Conservation (phyloP, 1,284 basidiomycete species). For the Boletus calvinii region DNA sequence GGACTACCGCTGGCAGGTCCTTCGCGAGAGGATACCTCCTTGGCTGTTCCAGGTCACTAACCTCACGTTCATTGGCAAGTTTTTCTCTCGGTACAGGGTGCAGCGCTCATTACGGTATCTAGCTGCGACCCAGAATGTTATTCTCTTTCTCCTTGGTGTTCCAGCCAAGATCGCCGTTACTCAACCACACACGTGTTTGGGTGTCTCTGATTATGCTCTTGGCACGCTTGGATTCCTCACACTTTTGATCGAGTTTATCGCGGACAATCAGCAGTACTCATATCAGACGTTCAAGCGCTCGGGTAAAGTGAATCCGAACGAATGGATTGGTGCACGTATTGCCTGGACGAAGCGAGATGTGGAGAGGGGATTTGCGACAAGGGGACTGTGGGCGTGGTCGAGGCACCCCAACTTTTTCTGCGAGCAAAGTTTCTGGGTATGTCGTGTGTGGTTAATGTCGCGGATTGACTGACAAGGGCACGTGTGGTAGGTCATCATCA, state of each 20-base stretch:
- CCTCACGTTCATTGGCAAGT: conserved; percentile 73
- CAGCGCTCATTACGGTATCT: conserved; percentile 1
- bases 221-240: conserved; percentile 57
- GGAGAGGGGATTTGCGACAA: conserved; percentile 81
- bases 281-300: conserved; percentile 81
- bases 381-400: conserved; percentile 82
- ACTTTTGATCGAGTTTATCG: conserved; percentile 70
- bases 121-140: conserved; percentile 76
- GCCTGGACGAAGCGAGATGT: conserved; percentile 67
- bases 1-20: conserved; percentile 89
- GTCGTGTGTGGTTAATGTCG: conserved; percentile 16
- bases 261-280: conserved; percentile 90
- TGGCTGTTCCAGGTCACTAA: conserved; percentile 81
- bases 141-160: conserved; percentile 73
- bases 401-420: conserved; percentile 92
- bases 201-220: conserved; percentile 66
- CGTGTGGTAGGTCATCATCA: conserved; percentile 57
- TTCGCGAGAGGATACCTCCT: conserved; percentile 65
- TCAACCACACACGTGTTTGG: conserved; percentile 56
- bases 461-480: neutral
- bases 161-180: conserved; percentile 58
- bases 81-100: neutral
- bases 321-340: conserved; percentile 67
- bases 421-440: conserved; percentile 87
- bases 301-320: conserved; percentile 41